Conservation (phyloP, 805 yeast species). For the Candida sithepensis region DNA sequence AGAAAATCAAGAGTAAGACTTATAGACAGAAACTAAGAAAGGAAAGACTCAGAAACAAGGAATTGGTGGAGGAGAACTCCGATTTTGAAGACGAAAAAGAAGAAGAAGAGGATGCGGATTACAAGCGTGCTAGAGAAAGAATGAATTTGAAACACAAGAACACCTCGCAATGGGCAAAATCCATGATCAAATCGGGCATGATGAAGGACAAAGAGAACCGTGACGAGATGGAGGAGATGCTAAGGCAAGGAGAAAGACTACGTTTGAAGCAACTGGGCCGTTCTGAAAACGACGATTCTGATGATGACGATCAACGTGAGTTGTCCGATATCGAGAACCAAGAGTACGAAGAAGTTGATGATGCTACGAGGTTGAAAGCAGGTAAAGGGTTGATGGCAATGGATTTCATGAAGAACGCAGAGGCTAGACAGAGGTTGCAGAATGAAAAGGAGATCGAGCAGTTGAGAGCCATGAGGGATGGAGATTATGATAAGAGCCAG, state of each 20-base stretch:
- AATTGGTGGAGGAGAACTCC: constrained; percentile 57
- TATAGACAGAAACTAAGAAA: constrained; percentile 84
- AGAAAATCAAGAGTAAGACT: constrained; percentile 91
- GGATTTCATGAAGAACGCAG: constrained; percentile 96
- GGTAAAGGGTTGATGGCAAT: constrained; percentile 90
- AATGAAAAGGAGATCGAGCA: constrained; percentile 53
- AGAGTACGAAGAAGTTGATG: constrained; percentile 38
- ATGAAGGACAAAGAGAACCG: constrained; percentile 81
- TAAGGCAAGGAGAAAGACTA: constrained; percentile 78
- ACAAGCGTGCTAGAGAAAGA: constrained; percentile 82
- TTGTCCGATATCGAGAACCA: constrained; percentile 48
- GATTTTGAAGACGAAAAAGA: constrained; percentile 46
- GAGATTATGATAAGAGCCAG: constrained; percentile 35
- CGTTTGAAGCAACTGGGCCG: constrained; percentile 69
- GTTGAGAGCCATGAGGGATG: constrained; percentile 45
- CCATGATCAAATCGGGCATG: constrained; percentile 86
- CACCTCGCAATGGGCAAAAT: constrained; percentile 84
- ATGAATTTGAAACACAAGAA: constrained; percentile 90
- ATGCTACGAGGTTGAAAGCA: constrained; percentile 38
- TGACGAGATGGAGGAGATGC: constrained; percentile 91
- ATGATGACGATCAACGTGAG: constrained; percentile 38
- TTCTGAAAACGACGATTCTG: constrained; percentile 41
- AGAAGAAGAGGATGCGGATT: constrained; percentile 60
- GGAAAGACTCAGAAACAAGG: constrained; percentile 68
- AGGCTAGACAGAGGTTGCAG: constrained; percentile 56